Evolutionary conservation across 495 filamentous ascomycete genomes (phyloP).

Genomic region (Podospora sp.): DNA sequence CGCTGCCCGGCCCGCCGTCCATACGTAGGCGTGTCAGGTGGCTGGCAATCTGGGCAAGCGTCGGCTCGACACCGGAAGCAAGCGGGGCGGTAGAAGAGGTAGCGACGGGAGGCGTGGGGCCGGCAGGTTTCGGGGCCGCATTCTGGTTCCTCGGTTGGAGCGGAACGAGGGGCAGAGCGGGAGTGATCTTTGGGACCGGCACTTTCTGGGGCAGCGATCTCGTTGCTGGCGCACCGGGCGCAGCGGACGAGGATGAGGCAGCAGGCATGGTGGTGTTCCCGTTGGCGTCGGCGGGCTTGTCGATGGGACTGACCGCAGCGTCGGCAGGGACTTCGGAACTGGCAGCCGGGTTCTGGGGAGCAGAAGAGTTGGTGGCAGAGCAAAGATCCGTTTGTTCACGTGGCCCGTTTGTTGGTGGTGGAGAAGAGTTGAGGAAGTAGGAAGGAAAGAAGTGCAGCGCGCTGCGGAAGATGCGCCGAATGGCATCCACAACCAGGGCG

Average conservation of each 20-base stretch:
- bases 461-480: slow-evolving; percentile 27
- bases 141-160: slow-evolving; percentile 24
- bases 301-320: neutral
- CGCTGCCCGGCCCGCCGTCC: neutral
- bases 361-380: slow-evolving; percentile 13
- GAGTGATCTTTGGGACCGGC: slow-evolving; percentile 24
- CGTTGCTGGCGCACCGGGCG: slow-evolving; percentile 5
- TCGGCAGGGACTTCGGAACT: slow-evolving; percentile 6
- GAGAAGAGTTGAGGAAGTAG: slow-evolving; percentile 4
- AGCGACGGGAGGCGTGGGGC: neutral
- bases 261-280: slow-evolving; percentile 22
- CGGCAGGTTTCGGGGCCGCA: neutral
- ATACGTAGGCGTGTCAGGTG: slow-evolving; percentile 3
- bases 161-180: slow-evolving; percentile 25
- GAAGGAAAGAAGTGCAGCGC: slow-evolving; percentile 22
- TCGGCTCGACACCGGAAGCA: neutral
- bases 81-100: neutral
- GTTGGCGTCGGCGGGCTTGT: neutral
- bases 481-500: slow-evolving; percentile 25
- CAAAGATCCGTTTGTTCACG: slow-evolving; percentile 12
- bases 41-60: neutral
- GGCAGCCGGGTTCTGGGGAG: slow-evolving; percentile 10
- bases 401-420: slow-evolving; percentile 9
- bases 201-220: slow-evolving; percentile 3
- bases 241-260: slow-evolving; percentile 17